A percentile compares a stretch with the other conserved stretches of the same genome.
Conservation (phyloP, 225 moss, liverwort and hornwort genomes). For the Neckera pumila region DNA sequence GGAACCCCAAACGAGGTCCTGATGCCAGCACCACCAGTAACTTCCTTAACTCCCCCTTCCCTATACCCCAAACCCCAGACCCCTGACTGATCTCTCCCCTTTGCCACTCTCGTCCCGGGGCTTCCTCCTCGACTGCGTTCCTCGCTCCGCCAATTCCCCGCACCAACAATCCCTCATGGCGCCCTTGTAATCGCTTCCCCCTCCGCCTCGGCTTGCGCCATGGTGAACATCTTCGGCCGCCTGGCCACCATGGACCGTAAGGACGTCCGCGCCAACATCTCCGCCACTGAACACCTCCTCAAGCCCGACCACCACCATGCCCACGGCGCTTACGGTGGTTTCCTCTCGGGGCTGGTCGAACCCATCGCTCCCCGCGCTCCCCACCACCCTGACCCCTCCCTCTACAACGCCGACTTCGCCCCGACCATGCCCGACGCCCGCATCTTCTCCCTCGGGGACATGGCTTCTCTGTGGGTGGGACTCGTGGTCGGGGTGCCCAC, state of each 20-base stretch:
- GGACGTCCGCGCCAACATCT: background rate
- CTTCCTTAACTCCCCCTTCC: background rate
- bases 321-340: background rate
- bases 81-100: background rate
- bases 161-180: background rate
- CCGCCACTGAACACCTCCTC: background rate
- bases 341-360: conserved; percentile 41
- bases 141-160: background rate
- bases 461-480: conserved; percentile 82
- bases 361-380: conserved; percentile 66
- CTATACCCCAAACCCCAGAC: background rate
- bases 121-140: background rate
- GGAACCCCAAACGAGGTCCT: background rate
- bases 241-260: background rate
- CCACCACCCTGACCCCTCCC: conserved; percentile 41
- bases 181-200: background rate
- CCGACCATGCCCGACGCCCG: conserved; percentile 53
- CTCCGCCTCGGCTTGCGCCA: background rate
- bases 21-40: background rate
- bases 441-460: conserved; percentile 46
- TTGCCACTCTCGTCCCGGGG: background rate
- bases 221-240: conserved; percentile 7
- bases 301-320: background rate
- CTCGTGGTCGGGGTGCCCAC: conserved; percentile 89
- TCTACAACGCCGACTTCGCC: conserved; percentile 65